Percentiles rank a stretch among this genome's conserved stretches.
Evolutionary conservation across 257 asterid species (phyloP).

Genomic region (Penstemon eatonii): DNA sequence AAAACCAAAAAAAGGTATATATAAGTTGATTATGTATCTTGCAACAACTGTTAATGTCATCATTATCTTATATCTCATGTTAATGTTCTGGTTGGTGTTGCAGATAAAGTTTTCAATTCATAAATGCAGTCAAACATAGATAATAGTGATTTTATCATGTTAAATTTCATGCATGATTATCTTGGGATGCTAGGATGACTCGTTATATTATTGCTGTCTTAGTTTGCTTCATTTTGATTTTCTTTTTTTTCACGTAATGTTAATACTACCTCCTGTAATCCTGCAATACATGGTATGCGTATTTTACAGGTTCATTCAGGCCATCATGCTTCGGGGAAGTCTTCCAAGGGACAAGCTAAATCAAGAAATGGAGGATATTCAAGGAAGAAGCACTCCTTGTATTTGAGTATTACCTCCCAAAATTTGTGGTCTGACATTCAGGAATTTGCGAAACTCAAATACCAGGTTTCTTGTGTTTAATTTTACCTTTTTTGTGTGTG

Average conservation of each 20-base stretch:
- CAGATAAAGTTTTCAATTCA: constrained; percentile 6
- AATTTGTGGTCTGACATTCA: constrained; percentile 84
- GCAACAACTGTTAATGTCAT: neutral
- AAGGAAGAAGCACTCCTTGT: constrained; percentile 60
- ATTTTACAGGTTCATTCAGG: constrained; percentile 57
- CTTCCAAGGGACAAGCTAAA: constrained; percentile 53
- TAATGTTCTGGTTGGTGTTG: neutral
- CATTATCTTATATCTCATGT: constrained; percentile 10
- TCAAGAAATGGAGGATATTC: constrained; percentile 42
- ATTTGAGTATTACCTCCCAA: constrained; percentile 57
- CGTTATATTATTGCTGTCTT: constrained; percentile 15
- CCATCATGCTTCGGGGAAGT: constrained; percentile 49
- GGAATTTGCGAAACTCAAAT: constrained; percentile 79
- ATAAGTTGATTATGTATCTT: neutral
- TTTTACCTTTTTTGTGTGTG: constrained; percentile 17
- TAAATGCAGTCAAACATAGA: constrained; percentile 7
- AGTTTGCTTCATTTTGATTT: constrained; percentile 5
- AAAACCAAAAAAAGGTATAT: constrained; percentile 64
- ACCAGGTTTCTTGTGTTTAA: constrained; percentile 57
- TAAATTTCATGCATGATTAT: constrained; percentile 8
- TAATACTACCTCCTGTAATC: constrained; percentile 2
- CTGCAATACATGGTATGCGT: constrained; percentile 10
- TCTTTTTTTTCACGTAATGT: constrained; percentile 20
- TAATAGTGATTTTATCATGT: neutral
- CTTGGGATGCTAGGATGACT: constrained; percentile 12